A percentile compares a stretch with the other conserved stretches of the same genome.
These are phyloP conservation scores for Meira miltonrushii DNA, from an alignment of 1,284 basidiomycete species.

Conservation along the genomic window DNA sequence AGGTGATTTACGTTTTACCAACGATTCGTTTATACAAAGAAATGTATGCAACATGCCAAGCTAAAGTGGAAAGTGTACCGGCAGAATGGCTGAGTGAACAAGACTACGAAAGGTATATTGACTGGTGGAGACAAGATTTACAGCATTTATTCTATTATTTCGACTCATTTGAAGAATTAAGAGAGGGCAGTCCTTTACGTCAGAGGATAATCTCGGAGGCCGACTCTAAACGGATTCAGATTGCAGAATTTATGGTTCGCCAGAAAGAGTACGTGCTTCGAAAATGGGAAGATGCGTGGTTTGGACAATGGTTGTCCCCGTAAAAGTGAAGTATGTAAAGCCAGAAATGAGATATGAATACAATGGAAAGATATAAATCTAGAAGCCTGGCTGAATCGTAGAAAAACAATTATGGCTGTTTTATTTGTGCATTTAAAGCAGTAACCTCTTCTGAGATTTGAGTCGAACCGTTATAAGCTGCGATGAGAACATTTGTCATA, in stretches of 20 bases:
- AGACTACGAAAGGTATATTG: background rate
- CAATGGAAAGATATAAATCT: no score
- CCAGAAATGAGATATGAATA: no score
- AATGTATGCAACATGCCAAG: background rate
- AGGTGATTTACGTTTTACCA: background rate
- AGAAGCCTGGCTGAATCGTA: no score
- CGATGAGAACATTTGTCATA: no score
- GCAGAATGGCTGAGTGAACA: background rate
- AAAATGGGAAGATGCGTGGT: background rate
- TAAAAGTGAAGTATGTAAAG: no score
- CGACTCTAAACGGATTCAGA: background rate
- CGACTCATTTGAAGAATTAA: background rate
- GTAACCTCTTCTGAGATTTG: no score
- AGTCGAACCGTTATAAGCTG: no score
- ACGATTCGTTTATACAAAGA: background rate
- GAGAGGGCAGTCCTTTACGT: background rate
- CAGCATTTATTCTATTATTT: slow-evolving; percentile 1
- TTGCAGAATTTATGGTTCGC: background rate
- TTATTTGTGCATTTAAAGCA: no score
- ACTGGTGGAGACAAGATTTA: background rate
- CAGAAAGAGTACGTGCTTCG: background rate
- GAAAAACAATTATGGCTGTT: no score
- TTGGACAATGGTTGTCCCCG: background rate
- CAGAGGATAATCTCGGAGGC: background rate
- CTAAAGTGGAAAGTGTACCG: background rate